Evolutionary conservation across 768 basidiomycete species (phyloP).

Genomic region (Tulasnella calospora): DNA sequence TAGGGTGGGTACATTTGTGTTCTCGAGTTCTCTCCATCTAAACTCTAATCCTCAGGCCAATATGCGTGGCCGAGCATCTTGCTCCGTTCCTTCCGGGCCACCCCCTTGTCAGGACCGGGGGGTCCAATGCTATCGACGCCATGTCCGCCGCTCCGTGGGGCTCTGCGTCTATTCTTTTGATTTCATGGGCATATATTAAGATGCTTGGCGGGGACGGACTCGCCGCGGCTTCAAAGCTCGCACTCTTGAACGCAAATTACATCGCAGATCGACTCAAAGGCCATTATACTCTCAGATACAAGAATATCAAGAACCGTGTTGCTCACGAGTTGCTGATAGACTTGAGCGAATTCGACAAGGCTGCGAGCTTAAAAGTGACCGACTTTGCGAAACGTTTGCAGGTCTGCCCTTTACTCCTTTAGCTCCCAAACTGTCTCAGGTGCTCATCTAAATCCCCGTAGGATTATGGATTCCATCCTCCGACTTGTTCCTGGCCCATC

Average conservation of each 20-base stretch:
- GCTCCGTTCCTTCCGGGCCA: conserved; percentile 92
- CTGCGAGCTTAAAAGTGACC: conserved; percentile 82
- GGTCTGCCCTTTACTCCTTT: conserved; percentile 43
- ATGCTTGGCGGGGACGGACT: conserved; percentile 97
- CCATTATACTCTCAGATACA: conserved; percentile 82
- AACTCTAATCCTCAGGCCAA: conserved; percentile 51
- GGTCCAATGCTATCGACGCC: conserved; percentile 71
- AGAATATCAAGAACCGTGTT: conserved; percentile 84
- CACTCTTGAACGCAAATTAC: conserved; percentile 94
- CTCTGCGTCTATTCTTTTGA: conserved; percentile 89
- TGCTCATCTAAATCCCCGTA: conserved; percentile 33
- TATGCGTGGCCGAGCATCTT: conserved; percentile 90
- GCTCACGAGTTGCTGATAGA: conserved; percentile 97
- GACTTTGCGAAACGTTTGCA: conserved; percentile 97
- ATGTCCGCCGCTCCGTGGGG: conserved; percentile 92
- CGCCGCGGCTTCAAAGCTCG: conserved; percentile 75
- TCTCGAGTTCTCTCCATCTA: conserved; percentile 18
- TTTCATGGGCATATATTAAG: conserved; percentile 99
- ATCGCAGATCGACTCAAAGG: conserved; percentile 83
- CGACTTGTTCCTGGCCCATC: conserved; percentile 97
- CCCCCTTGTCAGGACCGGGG: conserved; percentile 62
- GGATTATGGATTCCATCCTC: conserved; percentile 94
- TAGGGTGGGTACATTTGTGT: conserved; percentile 53
- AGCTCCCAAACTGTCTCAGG: neutral
- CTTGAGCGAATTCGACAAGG: conserved; percentile 88